phyloP scores from a whole-genome alignment of 768 basidiomycete species.

The Suillus lakei region DNA sequence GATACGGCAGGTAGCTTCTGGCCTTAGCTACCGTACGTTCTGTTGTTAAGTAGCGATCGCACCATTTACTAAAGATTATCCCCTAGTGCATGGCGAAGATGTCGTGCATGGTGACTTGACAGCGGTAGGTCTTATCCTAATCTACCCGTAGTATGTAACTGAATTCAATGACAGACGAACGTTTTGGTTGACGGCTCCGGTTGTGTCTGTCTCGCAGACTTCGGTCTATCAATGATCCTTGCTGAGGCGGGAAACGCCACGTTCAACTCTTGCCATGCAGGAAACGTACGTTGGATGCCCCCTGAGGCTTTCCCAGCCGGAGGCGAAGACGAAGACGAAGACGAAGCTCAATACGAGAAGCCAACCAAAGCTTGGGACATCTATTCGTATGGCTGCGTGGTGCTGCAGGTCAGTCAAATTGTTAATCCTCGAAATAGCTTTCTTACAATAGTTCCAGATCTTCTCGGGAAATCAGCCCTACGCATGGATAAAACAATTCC shows the following conservation, averaged over 20 bases:
- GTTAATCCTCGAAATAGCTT: too few relatives aligned
- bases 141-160: too few relatives aligned
- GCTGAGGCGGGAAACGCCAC: slow-evolving; percentile 11
- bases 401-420: background rate
- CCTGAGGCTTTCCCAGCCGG: slow-evolving; percentile 41
- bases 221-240: slow-evolving; percentile 9
- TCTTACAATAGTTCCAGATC: slow-evolving; percentile 17
- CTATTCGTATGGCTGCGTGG: background rate
- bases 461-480: slow-evolving; percentile 31
- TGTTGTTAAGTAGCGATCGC: too few relatives aligned
- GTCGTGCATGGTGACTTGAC: too few relatives aligned
- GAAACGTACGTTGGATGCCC: slow-evolving; percentile 8
- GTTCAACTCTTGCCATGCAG: background rate
- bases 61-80: too few relatives aligned
- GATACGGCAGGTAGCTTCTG: too few relatives aligned
- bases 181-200: slow-evolving; percentile 10
- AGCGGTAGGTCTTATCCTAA: too few relatives aligned
- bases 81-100: too few relatives aligned
- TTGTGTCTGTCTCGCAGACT: background rate
- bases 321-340: too few relatives aligned
- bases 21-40: too few relatives aligned
- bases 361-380: slow-evolving; percentile 11
- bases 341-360: slow-evolving; percentile 5
- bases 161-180: too few relatives aligned
- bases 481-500: slow-evolving; percentile 12